Evolutionary conservation across 495 filamentous ascomycete species (phyloP).

Genomic region (Penicillium bialowiezense): DNA sequence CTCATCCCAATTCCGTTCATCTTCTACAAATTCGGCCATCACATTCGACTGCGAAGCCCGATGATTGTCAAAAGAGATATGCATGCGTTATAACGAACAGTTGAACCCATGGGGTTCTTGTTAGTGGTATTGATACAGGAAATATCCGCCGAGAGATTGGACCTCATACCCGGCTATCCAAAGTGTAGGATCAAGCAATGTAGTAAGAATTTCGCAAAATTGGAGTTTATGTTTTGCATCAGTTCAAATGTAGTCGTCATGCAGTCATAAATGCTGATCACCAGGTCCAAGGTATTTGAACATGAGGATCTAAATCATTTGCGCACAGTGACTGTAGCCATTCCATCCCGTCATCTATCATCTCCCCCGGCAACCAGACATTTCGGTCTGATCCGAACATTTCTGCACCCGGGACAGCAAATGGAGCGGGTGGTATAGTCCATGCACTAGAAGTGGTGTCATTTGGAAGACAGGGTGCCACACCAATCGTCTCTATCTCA

Average conservation of each 20-base stretch:
- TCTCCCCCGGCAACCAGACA: conserved; percentile 9
- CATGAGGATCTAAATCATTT: conserved; percentile 3
- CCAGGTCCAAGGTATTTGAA: too few relatives aligned
- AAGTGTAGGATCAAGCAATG: too few relatives aligned
- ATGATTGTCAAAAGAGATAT: conserved; percentile 59
- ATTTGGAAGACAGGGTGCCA: background rate
- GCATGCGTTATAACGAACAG: too few relatives aligned
- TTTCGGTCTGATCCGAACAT: background rate
- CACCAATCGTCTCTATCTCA: too few relatives aligned
- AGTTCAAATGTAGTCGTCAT: too few relatives aligned
- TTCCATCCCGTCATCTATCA: conserved; percentile 20
- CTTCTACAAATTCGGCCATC: conserved; percentile 69
- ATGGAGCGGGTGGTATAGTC: background rate
- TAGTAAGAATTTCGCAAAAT: too few relatives aligned
- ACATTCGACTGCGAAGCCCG: conserved; percentile 57
- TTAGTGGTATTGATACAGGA: too few relatives aligned
- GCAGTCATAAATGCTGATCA: too few relatives aligned
- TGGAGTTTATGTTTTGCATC: too few relatives aligned
- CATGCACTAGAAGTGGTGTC: background rate
- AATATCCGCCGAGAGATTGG: too few relatives aligned
- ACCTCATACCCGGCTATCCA: too few relatives aligned
- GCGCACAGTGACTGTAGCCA: conserved; percentile 19
- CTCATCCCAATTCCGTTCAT: conserved; percentile 72
- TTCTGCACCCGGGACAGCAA: background rate
- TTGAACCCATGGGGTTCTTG: too few relatives aligned